These are phyloP conservation scores for Termitomyces sp. DNA, from an alignment of 768 basidiomycete genomes.

Conservation along the genomic window DNA sequence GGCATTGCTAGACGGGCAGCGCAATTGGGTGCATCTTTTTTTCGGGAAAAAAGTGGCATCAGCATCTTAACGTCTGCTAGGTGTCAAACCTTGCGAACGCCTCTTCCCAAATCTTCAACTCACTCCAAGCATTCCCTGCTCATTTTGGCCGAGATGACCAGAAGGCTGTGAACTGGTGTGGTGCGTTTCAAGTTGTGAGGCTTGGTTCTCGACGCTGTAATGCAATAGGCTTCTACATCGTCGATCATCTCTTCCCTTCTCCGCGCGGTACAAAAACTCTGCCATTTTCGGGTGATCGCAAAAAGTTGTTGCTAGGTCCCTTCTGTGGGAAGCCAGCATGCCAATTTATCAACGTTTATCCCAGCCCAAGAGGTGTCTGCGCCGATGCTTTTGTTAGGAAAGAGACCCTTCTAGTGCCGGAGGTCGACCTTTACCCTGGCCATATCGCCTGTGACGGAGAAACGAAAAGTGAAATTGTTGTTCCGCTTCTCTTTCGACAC, in stretches of 20 bases:
- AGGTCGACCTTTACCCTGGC: slow-evolving; percentile 80
- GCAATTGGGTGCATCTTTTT: slow-evolving; percentile 62
- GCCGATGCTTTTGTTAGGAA: slow-evolving; percentile 64
- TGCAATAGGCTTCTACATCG: slow-evolving; percentile 80
- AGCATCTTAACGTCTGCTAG: slow-evolving; percentile 27
- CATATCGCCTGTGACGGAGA: slow-evolving; percentile 94
- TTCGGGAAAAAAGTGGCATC: background rate
- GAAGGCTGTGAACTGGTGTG: slow-evolving; percentile 89
- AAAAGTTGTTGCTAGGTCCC: slow-evolving; percentile 64
- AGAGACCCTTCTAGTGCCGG: slow-evolving; percentile 58
- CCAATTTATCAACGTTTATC: slow-evolving; percentile 61
- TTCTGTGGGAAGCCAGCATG: slow-evolving; percentile 93
- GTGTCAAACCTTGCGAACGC: slow-evolving; percentile 86
- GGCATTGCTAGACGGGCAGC: slow-evolving; percentile 56
- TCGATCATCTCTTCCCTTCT: slow-evolving; percentile 54
- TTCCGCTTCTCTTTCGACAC: slow-evolving; percentile 51
- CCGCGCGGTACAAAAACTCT: slow-evolving; percentile 22
- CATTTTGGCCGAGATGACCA: slow-evolving; percentile 57
- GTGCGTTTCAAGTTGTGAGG: slow-evolving; percentile 38
- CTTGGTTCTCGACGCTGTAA: background rate
- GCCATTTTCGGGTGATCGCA: slow-evolving; percentile 12
- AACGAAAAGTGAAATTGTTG: slow-evolving; percentile 87
- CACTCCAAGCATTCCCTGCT: slow-evolving; percentile 59
- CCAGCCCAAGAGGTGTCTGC: slow-evolving; percentile 74
- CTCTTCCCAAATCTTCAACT: slow-evolving; percentile 73